phyloP scores from a whole-genome alignment of 768 basidiomycete genomes.

The Pilatotrama ljubarskyi region DNA sequence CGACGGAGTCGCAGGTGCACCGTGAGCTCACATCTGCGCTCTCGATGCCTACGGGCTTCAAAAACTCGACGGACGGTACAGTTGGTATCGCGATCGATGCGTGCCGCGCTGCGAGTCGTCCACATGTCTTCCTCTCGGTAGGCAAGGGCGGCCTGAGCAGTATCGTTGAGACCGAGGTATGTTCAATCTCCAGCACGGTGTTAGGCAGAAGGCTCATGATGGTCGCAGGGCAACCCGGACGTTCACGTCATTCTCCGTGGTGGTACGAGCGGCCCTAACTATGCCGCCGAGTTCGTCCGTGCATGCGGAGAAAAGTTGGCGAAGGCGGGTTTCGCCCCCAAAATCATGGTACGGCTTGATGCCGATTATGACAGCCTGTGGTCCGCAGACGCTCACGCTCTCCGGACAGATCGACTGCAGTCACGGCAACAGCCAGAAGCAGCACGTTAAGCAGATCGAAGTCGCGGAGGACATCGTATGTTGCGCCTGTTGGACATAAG shows the following conservation, averaged over 20 bases:
- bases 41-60: constrained; percentile 98
- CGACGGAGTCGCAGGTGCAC: constrained; percentile 92
- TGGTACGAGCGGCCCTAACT: constrained; percentile 88
- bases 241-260: constrained; percentile 96
- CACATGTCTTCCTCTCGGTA: constrained; percentile 95
- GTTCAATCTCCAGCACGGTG: constrained; percentile 17
- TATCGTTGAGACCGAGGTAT: constrained; percentile 90
- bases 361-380: neutral
- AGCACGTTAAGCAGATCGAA: constrained; percentile 83
- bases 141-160: constrained; percentile 95
- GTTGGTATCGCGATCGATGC: constrained; percentile 93
- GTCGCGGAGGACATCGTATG: constrained; percentile 90
- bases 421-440: constrained; percentile 93
- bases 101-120: constrained; percentile 85
- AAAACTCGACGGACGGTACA: constrained; percentile 95
- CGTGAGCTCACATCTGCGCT: constrained; percentile 84
- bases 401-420: constrained; percentile 84
- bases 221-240: constrained; percentile 75
- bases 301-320: constrained; percentile 71
- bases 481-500: constrained; percentile 13
- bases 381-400: neutral
- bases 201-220: neutral
- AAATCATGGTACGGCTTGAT: constrained; percentile 72
- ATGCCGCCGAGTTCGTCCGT: constrained; percentile 72
- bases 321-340: constrained; percentile 77